phyloP scores from a whole-genome alignment of 192 early-diverging fungal species.

The Coemansia sp. region DNA sequence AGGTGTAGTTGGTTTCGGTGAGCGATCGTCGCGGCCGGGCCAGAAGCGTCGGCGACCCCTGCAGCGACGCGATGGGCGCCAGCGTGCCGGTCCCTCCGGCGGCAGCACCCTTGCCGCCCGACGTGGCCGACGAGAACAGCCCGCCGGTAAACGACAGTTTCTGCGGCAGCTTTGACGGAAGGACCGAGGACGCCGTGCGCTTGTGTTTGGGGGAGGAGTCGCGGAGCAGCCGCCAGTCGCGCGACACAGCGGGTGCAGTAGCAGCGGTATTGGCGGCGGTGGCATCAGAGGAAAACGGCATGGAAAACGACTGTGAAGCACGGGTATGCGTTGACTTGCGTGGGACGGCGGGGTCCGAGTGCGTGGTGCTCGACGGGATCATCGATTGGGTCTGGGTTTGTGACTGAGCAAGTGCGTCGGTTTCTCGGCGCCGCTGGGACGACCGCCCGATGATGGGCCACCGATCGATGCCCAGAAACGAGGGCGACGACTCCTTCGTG shows the following conservation, averaged over 20 bases:
- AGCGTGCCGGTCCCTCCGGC: background rate
- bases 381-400: too few species aligned
- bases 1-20: background rate
- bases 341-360: background rate
- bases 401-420: background rate
- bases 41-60: background rate
- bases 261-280: slow-evolving; percentile 12
- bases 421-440: slow-evolving; percentile 30
- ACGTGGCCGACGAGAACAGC: slow-evolving; percentile 12
- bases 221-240: slow-evolving; percentile 36
- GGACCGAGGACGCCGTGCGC: slow-evolving; percentile 38
- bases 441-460: slow-evolving; percentile 38
- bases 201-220: slow-evolving; percentile 29
- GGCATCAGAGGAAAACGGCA: slow-evolving; percentile 12
- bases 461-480: slow-evolving; percentile 34
- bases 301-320: slow-evolving; percentile 46
- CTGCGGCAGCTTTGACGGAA: slow-evolving; percentile 23
- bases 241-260: slow-evolving; percentile 9
- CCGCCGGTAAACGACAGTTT: slow-evolving; percentile 20
- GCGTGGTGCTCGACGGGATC: background rate
- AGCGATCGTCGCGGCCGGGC: slow-evolving; percentile 5
- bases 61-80: background rate
- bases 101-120: background rate
- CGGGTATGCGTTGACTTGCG: slow-evolving; percentile 28
- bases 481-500: slow-evolving; percentile 8